phyloP scores from a whole-genome alignment of 1,139 yeast genomes.

The Meyerozyma elateridarum region DNA sequence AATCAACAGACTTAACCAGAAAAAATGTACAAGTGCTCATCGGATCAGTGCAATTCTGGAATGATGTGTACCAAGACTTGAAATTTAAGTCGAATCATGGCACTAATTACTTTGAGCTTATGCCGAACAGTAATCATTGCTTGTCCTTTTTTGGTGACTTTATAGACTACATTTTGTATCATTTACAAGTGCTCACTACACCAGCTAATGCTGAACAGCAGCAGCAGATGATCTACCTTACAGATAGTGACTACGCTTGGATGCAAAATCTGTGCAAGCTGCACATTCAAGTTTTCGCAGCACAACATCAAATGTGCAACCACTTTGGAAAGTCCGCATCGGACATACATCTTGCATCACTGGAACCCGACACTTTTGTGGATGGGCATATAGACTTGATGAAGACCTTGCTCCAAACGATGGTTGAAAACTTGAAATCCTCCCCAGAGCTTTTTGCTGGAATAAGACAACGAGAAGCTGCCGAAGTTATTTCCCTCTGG shows the following conservation, averaged over 20 bases:
- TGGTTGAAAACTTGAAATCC: slow-evolving; percentile 14
- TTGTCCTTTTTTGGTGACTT: slow-evolving; percentile 23
- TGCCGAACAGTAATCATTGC: slow-evolving; percentile 27
- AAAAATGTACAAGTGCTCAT: not conserved
- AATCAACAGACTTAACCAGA: too few relatives aligned
- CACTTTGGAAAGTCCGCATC: slow-evolving; percentile 7
- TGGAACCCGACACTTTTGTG: slow-evolving; percentile 6
- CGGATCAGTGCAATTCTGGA: slow-evolving; percentile 9
- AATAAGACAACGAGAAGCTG: slow-evolving; percentile 6
- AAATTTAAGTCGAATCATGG: slow-evolving; percentile 9
- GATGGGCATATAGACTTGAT: slow-evolving; percentile 11
- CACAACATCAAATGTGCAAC: slow-evolving; percentile 9
- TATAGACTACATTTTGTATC: slow-evolving; percentile 26
- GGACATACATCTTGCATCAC: too few relatives aligned
- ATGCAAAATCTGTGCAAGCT: slow-evolving; percentile 21
- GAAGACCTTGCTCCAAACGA: slow-evolving; percentile 12
- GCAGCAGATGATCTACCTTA: slow-evolving; percentile 22
- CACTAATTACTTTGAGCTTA: slow-evolving; percentile 20
- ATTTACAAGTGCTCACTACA: slow-evolving; percentile 12
- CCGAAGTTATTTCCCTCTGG: slow-evolving; percentile 17
- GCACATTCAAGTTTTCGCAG: slow-evolving; percentile 16
- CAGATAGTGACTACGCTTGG: slow-evolving; percentile 23
- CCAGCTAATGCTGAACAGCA: slow-evolving; percentile 12
- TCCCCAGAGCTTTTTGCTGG: slow-evolving; percentile 7
- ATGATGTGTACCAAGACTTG: slow-evolving; percentile 13